A percentile compares a stretch with the other conserved stretches of the same genome.
These are phyloP conservation scores for Termitomyces eurrhizus DNA, from an alignment of 768 basidiomycete genomes.

Conservation along the genomic window DNA sequence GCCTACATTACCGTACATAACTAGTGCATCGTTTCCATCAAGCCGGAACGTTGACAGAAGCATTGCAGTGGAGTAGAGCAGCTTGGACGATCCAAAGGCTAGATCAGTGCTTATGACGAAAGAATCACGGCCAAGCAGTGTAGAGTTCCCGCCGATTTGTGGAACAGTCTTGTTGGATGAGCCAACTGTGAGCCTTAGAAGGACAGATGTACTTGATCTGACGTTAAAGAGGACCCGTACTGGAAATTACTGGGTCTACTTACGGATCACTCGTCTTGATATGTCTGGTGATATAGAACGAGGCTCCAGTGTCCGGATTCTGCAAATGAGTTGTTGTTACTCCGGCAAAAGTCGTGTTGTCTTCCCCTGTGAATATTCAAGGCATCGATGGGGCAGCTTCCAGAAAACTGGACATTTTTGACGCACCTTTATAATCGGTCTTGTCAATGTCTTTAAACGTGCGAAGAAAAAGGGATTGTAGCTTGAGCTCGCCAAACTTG, in stretches of 20 bases:
- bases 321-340: constrained; percentile 15
- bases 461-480: constrained; percentile 17
- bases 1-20: constrained; percentile 13
- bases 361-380: constrained; percentile 5
- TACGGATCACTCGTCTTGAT: constrained; percentile 12
- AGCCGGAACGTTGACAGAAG: constrained; percentile 14
- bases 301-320: constrained; percentile 14
- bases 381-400: not conserved
- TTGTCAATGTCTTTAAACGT: constrained; percentile 12
- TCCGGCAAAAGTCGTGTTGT: constrained; percentile 15
- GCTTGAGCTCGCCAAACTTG: constrained; percentile 15
- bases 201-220: constrained; percentile 2
- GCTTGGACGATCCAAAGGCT: constrained; percentile 11
- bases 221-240: not conserved
- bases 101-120: constrained; percentile 13
- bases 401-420: not conserved
- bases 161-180: constrained; percentile 11
- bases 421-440: constrained; percentile 12
- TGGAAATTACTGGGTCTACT: not conserved
- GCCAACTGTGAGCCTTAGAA: constrained; percentile 11
- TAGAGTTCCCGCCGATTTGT: constrained; percentile 8
- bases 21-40: constrained; percentile 11
- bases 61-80: constrained; percentile 16
- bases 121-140: constrained; percentile 16
- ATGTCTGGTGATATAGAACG: constrained; percentile 16